A percentile compares a stretch with the other conserved stretches of the same genome.
Conservation (phyloP, 129 eudicot genomes). For the Apium graveolens region DNA sequence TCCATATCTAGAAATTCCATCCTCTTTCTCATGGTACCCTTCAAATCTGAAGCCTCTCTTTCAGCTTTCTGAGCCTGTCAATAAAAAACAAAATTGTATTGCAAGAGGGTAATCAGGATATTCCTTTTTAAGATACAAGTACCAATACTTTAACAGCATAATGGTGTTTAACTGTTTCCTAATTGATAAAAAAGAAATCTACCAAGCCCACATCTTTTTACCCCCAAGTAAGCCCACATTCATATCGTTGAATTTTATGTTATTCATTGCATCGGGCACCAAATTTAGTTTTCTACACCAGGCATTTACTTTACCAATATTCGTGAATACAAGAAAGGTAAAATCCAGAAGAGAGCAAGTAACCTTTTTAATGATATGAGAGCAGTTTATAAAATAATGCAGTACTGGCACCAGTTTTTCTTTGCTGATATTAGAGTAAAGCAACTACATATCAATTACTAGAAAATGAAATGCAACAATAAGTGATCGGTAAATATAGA, state of each 20-base stretch:
- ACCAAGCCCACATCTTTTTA: neutral
- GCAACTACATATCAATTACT: neutral
- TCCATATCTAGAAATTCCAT: conserved; percentile 97
- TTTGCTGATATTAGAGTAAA: neutral
- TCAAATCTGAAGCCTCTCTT: conserved; percentile 84
- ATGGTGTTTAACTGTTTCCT: neutral
- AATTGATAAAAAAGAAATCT: neutral
- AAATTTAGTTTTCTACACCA: neutral
- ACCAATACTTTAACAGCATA: neutral
- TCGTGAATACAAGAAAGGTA: neutral
- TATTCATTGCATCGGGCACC: neutral
- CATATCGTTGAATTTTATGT: neutral
- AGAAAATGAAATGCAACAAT: neutral
- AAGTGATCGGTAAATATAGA: neutral
- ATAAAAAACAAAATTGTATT: neutral
- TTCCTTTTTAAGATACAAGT: neutral
- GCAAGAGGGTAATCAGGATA: neutral
- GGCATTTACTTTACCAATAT: neutral
- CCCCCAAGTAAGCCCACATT: neutral
- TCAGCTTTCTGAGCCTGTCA: conserved; percentile 89
- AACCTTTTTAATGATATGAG: neutral
- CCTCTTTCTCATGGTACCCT: conserved; percentile 84
- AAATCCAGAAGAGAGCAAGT: neutral
- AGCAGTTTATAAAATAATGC: neutral
- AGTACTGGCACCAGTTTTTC: neutral